phyloP scores from a whole-genome alignment of 1,284 basidiomycete species.

The Ganoderma meredithae region DNA sequence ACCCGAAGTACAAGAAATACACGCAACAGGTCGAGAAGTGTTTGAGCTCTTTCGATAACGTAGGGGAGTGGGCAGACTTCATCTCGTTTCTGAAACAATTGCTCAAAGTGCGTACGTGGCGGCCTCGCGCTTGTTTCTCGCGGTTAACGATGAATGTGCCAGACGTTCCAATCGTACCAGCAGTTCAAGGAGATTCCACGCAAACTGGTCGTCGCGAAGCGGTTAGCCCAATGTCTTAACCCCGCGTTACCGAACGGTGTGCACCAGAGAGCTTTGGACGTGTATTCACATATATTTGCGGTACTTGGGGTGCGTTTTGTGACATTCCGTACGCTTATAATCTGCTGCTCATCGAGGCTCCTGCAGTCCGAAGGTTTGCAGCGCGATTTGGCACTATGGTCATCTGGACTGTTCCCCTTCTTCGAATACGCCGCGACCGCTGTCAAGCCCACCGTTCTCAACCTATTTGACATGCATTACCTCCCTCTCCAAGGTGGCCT shows the following conservation, averaged over 20 bases:
- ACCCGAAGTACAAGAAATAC: constrained; percentile 98
- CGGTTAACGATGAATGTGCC: constrained; percentile 15
- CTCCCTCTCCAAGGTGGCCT: constrained; percentile 85
- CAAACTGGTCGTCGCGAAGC: constrained; percentile 94
- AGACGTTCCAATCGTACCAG: constrained; percentile 93
- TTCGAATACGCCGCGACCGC: constrained; percentile 98
- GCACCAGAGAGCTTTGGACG: constrained; percentile 95
- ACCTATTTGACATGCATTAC: constrained; percentile 91
- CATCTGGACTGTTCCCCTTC: constrained; percentile 96
- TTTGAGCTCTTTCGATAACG: constrained; percentile 92
- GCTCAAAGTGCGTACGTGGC: constrained; percentile 69
- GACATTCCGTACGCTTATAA: too few species aligned
- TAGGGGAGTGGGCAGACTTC: constrained; percentile 99
- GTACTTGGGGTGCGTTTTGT: constrained; percentile 81
- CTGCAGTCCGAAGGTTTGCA: constrained; percentile 85
- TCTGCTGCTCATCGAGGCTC: not conserved
- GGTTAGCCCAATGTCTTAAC: constrained; percentile 95
- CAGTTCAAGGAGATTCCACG: constrained; percentile 96
- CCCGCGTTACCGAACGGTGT: constrained; percentile 97
- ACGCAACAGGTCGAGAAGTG: constrained; percentile 91
- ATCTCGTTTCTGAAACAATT: constrained; percentile 96
- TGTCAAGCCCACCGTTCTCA: constrained; percentile 87
- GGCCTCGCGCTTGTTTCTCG: not conserved
- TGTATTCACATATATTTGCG: constrained; percentile 91
- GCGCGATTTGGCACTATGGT: constrained; percentile 93